Evolutionary conservation across 805 yeast genomes (phyloP), one percentile per base, ranked within the genome.

Genomic region (Wickerhamomyces tratensis): DNA sequence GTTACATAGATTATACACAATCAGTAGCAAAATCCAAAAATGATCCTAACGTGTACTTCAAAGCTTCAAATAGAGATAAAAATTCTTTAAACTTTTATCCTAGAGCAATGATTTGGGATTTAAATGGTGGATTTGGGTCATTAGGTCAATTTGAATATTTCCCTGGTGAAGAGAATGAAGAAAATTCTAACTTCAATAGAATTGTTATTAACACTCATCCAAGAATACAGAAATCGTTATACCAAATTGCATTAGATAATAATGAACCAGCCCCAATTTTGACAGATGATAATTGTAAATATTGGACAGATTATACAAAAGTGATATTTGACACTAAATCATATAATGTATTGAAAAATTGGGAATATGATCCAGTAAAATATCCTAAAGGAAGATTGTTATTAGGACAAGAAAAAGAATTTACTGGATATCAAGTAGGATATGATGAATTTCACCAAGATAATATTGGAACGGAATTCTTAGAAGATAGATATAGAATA

Each of bases 231-330:
- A 77, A 74, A 56, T 78, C 77, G 47, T 71, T 68, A 20, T 88
- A 81, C 56, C 95, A 86, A 56, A 48, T 47, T 34, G 74, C 79
- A 2, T 60, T 88, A 33, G 95, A 86, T 59, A 39, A 56, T 2
- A 76, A 75, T 0, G 45, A 38, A 49, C 25, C 48, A 9, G 20
- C 62, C 6, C 67, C 68, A 1, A 46, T 49, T 26, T 60, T 85
- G 36, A 58, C 52, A 6, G 46, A 48, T 0, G 54, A 57, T 1
- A 71, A 70, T 37, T 73, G 86, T 0, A 59, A 57, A 29, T 84
- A 76, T 50, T 91, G 97, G 97, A 72, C 93, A 0, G 95, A 86
- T 53, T 86, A 82, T 54, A 70, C 80, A 36, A 73, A 78, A 49
- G 71, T 88, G 41, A 71, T 84, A 4, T 77, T 77, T 53, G 72